These are phyloP conservation scores for Cylindrodendrum hubeiense DNA, from an alignment of 2,329 filamentous ascomycete species.

Conservation along the genomic window DNA sequence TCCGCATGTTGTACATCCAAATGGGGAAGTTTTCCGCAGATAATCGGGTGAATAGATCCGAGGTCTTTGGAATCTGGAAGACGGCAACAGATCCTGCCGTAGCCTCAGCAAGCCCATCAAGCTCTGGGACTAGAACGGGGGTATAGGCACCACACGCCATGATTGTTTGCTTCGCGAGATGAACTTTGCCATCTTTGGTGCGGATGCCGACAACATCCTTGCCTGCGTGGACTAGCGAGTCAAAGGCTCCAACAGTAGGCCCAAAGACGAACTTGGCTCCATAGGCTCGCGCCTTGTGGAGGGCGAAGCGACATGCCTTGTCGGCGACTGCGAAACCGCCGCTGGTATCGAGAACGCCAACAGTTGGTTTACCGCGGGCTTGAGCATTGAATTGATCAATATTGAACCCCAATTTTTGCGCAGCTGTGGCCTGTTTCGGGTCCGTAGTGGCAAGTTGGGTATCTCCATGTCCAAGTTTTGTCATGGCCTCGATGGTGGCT, in stretches of 20 bases:
- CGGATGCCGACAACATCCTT: conserved; percentile 51
- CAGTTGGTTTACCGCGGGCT: conserved; percentile 29
- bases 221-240: conserved; percentile 36
- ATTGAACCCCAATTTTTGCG: conserved; percentile 45
- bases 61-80: conserved; percentile 54
- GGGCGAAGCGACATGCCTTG: conserved; percentile 59
- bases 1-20: conserved; percentile 48
- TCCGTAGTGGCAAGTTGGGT: conserved; percentile 52
- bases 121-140: conserved; percentile 53
- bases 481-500: conserved; percentile 52
- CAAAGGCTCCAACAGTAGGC: conserved; percentile 45
- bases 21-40: conserved; percentile 59
- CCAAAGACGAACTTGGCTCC: conserved; percentile 59
- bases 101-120: conserved; percentile 59
- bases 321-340: conserved; percentile 60
- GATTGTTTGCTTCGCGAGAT: conserved; percentile 50
- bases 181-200: conserved; percentile 51
- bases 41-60: conserved; percentile 54
- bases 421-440: conserved; percentile 36
- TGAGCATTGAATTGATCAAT: conserved; percentile 53
- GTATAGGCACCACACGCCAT: conserved; percentile 60
- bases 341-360: conserved; percentile 59
- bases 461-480: conserved; percentile 47
- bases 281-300: conserved; percentile 54
- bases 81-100: conserved; percentile 60